Percentiles rank a stretch among this genome's conserved stretches.
phyloP scores from a whole-genome alignment of 345 rosid genomes.

The Eucalyptus melliodora region DNA sequence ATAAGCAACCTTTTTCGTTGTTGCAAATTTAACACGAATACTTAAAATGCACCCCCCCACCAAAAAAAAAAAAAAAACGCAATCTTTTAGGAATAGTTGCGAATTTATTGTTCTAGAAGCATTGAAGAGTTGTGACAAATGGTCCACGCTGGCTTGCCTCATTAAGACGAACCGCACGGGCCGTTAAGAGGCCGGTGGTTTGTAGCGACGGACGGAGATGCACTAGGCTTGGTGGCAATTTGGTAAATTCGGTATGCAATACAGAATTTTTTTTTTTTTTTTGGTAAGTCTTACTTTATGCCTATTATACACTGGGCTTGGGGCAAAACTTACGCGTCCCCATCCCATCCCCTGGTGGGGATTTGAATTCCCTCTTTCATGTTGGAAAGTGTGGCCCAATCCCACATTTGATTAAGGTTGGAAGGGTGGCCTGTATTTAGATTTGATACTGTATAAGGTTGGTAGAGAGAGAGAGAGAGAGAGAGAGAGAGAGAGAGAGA shows the following conservation, averaged over 20 bases:
- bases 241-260: background rate
- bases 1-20: background rate
- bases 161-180: background rate
- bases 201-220: background rate
- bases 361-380: no score
- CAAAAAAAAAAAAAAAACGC: background rate
- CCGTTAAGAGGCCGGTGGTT: background rate
- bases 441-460: background rate
- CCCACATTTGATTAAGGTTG: no score
- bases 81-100: background rate
- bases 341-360: no score
- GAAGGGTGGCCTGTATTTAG: no score
- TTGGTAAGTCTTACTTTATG: no score
- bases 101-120: background rate
- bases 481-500: no score
- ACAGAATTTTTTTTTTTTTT: no score
- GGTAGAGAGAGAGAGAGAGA: no score
- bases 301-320: no score
- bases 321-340: no score
- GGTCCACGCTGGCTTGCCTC: background rate
- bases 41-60: no score
- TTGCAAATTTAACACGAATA: background rate
- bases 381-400: no score
- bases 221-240: background rate
- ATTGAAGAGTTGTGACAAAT: background rate